Conservation (phyloP, 2,329 filamentous ascomycete species). For the Paraconiothyrium sp. region DNA sequence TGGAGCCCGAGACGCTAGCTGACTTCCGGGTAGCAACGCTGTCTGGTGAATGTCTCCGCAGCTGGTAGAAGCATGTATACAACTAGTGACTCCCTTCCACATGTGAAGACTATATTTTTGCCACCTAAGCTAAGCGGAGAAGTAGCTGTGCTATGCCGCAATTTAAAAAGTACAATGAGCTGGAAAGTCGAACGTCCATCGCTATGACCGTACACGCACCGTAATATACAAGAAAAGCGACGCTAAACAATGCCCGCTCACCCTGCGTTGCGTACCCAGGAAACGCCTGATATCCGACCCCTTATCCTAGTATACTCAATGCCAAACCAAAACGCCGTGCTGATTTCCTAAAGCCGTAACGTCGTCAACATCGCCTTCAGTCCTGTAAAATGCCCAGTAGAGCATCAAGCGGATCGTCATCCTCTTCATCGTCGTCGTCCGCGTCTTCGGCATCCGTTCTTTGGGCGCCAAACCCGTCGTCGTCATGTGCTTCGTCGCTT, state of each 20-base stretch:
- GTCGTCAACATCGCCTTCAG: neutral
- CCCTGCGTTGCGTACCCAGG: neutral
- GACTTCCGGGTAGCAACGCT: no score
- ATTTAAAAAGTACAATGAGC: constrained; percentile 2
- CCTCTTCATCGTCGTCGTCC: neutral
- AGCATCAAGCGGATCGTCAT: constrained; percentile 14
- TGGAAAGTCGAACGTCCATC: neutral
- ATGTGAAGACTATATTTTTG: no score
- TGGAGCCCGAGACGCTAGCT: no score
- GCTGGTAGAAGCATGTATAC: no score
- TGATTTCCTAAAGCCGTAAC: neutral
- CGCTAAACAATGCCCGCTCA: neutral
- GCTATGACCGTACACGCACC: constrained; percentile 3
- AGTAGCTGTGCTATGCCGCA: constrained; percentile 10
- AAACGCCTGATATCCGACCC: neutral
- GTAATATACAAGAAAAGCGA: neutral
- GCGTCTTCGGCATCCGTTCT: constrained; percentile 8
- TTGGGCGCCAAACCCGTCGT: neutral
- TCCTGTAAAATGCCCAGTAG: constrained; percentile 12
- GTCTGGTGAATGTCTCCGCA: no score
- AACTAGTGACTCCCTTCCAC: no score
- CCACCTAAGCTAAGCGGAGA: constrained; percentile 2
- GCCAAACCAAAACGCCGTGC: neutral
- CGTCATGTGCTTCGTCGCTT: constrained; percentile 26
- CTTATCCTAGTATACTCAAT: neutral